Conservation (phyloP, 2,329 filamentous ascomycete genomes). For the Tolypocladium amazonense region DNA sequence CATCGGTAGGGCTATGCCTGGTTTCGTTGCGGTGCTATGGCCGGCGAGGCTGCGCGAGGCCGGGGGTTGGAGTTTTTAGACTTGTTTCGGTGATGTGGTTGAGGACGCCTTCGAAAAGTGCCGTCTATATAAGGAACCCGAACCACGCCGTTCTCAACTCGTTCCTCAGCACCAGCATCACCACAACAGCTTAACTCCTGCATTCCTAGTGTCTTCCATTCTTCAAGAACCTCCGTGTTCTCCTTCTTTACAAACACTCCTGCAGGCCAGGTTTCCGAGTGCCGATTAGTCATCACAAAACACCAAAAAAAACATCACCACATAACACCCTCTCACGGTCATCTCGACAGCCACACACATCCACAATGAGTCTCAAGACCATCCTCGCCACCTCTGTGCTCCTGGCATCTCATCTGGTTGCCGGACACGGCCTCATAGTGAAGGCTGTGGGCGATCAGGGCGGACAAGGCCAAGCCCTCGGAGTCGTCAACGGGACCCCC, state of each 20-base stretch:
- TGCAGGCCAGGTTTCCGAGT: conserved; percentile 3
- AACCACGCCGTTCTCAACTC: not conserved
- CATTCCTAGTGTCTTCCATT: not conserved
- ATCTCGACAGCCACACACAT: not conserved
- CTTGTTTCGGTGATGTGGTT: not conserved
- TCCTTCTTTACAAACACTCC: not conserved
- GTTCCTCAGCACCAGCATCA: conserved; percentile 1
- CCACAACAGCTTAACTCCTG: not conserved
- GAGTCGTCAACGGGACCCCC: conserved; percentile 43
- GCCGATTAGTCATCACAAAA: not conserved
- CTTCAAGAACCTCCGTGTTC: not conserved
- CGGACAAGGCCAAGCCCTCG: conserved; percentile 40
- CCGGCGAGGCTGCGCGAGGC: not conserved
- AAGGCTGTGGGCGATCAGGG: conserved; percentile 46
- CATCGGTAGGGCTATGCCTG: not conserved
- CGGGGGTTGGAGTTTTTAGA: not conserved
- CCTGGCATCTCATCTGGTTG: conserved; percentile 42
- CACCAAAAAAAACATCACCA: not conserved
- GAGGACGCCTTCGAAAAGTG: not conserved
- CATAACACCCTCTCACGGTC: not conserved
- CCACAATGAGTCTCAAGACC: conserved; percentile 20
- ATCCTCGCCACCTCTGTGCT: conserved; percentile 35
- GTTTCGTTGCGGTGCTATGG: not conserved
- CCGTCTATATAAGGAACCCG: conserved; percentile 2
- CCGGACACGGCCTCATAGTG: conserved; percentile 51